Conservation (phyloP, 257 asterid genomes). For the Verbena officinalis region DNA sequence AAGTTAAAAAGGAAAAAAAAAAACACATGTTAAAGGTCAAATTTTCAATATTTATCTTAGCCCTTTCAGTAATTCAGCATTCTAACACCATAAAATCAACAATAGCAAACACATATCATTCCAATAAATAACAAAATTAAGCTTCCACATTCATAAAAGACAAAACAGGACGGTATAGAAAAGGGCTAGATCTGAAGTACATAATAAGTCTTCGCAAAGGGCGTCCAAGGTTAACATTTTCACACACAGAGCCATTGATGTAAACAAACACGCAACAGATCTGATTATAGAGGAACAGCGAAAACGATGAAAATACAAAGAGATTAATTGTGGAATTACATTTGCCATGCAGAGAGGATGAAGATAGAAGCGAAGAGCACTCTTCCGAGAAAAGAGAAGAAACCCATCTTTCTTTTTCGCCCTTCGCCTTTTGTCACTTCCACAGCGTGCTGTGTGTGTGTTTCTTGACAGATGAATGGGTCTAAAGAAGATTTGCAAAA, state of each 20-base stretch:
- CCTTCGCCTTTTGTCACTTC: constrained; percentile 11
- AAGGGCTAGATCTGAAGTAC: constrained; percentile 27
- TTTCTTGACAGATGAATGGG: background rate
- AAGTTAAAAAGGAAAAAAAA: background rate
- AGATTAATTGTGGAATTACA: constrained; percentile 40
- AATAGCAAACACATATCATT: background rate
- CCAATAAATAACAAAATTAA: constrained; percentile 4
- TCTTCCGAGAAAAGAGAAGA: constrained; percentile 86
- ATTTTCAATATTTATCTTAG: background rate
- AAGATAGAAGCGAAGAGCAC: constrained; percentile 84
- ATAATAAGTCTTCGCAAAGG: background rate
- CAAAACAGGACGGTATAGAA: background rate
- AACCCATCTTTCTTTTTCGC: constrained; percentile 61
- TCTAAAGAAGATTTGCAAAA: background rate
- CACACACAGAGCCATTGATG: no score
- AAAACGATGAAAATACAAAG: background rate
- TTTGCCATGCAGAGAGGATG: constrained; percentile 97
- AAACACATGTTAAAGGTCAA: background rate
- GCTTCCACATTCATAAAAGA: background rate
- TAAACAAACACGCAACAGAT: constrained; percentile 37
- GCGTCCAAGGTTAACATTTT: background rate
- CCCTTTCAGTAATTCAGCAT: constrained; percentile 4
- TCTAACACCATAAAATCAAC: background rate
- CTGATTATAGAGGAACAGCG: constrained; percentile 30
- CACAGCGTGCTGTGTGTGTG: constrained; percentile 25